Evolutionary conservation across 1,284 basidiomycete species (phyloP).

Genomic region (Ceratobasidium sp.): DNA sequence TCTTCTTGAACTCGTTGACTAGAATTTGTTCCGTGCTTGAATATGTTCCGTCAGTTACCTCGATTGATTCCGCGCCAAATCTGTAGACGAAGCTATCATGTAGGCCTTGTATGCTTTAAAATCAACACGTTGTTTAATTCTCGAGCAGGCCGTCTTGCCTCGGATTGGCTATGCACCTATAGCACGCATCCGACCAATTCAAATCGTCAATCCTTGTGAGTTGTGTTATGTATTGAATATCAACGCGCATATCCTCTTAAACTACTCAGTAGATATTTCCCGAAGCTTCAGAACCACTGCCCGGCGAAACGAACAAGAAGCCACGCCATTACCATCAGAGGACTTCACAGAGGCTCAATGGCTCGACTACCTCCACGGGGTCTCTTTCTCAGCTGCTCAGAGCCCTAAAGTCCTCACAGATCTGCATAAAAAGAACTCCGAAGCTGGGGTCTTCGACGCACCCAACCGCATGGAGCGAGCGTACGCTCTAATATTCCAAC

Average conservation of each 20-base stretch:
- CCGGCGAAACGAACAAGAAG: neutral
- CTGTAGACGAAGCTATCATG: neutral
- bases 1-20: too few relatives aligned
- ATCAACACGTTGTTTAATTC: neutral
- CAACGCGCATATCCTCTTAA: neutral
- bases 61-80: conserved; percentile 17
- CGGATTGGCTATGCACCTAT: neutral
- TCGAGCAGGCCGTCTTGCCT: neutral
- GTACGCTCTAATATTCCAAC: conserved; percentile 35
- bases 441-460: conserved; percentile 28
- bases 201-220: neutral
- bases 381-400: conserved; percentile 7
- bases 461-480: conserved; percentile 35
- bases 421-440: conserved; percentile 7
- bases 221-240: neutral
- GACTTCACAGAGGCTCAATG: conserved; percentile 31
- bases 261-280: neutral
- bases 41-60: conserved; percentile 14
- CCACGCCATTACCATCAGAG: conserved; percentile 8
- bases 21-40: too few relatives aligned
- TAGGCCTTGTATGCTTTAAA: neutral
- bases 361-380: conserved; percentile 29
- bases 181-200: neutral
- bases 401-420: conserved; percentile 24
- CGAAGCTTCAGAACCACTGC: conserved; percentile 8